Conservation (phyloP, 1,284 basidiomycete genomes). For the Coniferiporia sulphurascens region DNA sequence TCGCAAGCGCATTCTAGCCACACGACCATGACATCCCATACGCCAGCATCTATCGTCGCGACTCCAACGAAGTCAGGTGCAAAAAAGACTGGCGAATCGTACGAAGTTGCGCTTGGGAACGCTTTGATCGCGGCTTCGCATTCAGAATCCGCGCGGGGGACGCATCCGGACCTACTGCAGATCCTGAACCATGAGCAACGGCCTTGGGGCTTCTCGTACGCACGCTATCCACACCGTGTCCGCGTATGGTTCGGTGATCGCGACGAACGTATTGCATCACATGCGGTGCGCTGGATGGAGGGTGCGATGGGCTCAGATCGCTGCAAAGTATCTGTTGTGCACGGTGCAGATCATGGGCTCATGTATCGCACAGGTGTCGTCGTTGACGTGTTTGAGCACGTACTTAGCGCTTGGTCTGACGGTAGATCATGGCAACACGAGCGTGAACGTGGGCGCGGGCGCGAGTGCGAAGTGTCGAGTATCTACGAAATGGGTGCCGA, state of each 20-base stretch:
- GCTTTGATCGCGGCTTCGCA: slow-evolving; percentile 92
- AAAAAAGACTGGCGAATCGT: slow-evolving; percentile 36
- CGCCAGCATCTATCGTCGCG: slow-evolving; percentile 42
- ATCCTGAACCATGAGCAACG: slow-evolving; percentile 84
- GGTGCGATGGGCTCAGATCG: slow-evolving; percentile 71
- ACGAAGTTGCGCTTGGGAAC: slow-evolving; percentile 72
- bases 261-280: slow-evolving; percentile 90
- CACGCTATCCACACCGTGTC: slow-evolving; percentile 73
- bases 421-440: background rate
- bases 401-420: slow-evolving; percentile 55
- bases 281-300: slow-evolving; percentile 88
- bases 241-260: slow-evolving; percentile 91
- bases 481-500: slow-evolving; percentile 1
- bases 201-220: slow-evolving; percentile 82
- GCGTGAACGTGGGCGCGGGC: background rate
- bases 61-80: slow-evolving; percentile 24
- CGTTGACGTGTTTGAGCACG: slow-evolving; percentile 78
- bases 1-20: slow-evolving; percentile 15
- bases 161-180: slow-evolving; percentile 85
- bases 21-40: slow-evolving; percentile 22
- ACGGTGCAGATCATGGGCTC: slow-evolving; percentile 85
- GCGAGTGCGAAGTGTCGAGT: background rate
- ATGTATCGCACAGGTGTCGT: slow-evolving; percentile 90
- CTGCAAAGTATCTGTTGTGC: slow-evolving; percentile 78
- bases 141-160: slow-evolving; percentile 87